A percentile compares a stretch with the other conserved stretches of the same genome.
Conservation (phyloP, 495 filamentous ascomycete genomes). For the Annulohypoxylon stygium region DNA sequence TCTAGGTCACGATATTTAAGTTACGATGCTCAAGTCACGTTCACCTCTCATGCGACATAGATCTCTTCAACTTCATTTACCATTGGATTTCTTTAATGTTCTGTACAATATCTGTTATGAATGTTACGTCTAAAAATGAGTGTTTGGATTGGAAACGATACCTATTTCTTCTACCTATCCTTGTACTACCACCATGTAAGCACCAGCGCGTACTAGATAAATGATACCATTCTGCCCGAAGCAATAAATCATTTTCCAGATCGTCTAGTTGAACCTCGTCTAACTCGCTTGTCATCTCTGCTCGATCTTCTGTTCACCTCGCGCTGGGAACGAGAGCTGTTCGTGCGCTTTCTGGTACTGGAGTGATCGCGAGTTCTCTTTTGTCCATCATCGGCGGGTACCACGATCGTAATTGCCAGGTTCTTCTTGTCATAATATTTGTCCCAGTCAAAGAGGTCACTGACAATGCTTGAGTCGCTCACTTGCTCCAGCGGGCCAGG, state of each 20-base stretch:
- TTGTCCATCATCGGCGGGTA: background rate
- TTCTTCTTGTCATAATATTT: no score
- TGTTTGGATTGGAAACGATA: slow-evolving; percentile 15
- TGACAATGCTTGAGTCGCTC: background rate
- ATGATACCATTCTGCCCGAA: background rate
- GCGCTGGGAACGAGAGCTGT: background rate
- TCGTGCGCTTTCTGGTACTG: background rate
- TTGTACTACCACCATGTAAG: slow-evolving; percentile 29
- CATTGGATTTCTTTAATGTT: background rate
- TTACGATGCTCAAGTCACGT: background rate
- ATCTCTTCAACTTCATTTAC: background rate
- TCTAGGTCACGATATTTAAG: slow-evolving; percentile 35
- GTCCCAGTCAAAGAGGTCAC: background rate
- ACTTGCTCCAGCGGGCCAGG: background rate
- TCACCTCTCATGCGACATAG: background rate
- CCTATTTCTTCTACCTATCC: slow-evolving; percentile 15
- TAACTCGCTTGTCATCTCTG: background rate
- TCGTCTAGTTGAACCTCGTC: background rate
- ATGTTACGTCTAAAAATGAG: background rate
- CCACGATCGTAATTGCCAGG: no score
- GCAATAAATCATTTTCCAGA: background rate
- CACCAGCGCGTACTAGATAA: slow-evolving; percentile 1
- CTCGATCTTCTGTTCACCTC: background rate
- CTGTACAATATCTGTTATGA: slow-evolving; percentile 3
- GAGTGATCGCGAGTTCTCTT: background rate